A percentile compares a stretch with the other conserved stretches of the same genome.
phyloP scores from a whole-genome alignment of 805 yeast species.

The Yarrowia porcina region DNA sequence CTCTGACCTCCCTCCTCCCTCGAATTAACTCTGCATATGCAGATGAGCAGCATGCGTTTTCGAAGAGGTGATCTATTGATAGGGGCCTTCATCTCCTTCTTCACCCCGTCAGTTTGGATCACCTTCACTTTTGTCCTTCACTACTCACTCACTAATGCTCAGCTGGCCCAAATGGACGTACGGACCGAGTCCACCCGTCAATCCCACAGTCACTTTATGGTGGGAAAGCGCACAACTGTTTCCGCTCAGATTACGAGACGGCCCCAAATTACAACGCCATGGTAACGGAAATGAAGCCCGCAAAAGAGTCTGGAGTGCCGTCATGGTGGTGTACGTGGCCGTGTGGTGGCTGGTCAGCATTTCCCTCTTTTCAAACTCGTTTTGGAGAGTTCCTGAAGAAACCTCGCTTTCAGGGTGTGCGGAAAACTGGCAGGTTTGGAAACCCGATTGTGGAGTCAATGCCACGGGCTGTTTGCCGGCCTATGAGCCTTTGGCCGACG shows the following conservation, averaged over 20 bases:
- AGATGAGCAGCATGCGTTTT: background rate
- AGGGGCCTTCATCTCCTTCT: too few species aligned
- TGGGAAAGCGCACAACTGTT: background rate
- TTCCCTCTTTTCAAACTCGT: background rate
- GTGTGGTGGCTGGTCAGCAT: background rate
- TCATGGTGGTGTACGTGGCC: background rate
- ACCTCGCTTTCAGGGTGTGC: background rate
- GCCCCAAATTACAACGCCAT: background rate
- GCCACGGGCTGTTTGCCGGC: constrained; percentile 1
- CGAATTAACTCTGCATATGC: background rate
- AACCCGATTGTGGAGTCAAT: constrained; percentile 3
- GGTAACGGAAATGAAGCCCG: too few species aligned
- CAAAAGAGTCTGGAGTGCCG: background rate
- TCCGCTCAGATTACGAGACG: background rate
- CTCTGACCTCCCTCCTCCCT: too few species aligned
- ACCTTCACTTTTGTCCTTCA: background rate
- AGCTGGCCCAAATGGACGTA: constrained; percentile 20
- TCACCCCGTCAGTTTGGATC: background rate
- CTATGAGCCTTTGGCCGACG: constrained; percentile 4
- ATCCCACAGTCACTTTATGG: constrained; percentile 13
- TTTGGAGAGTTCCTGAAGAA: constrained; percentile 16
- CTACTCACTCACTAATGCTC: background rate
- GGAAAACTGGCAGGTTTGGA: constrained; percentile 18
- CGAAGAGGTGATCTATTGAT: too few species aligned
- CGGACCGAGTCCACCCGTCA: constrained; percentile 2